These are phyloP conservation scores for Fusarium begoniae DNA, from an alignment of 2,329 filamentous ascomycete species.

Conservation along the genomic window DNA sequence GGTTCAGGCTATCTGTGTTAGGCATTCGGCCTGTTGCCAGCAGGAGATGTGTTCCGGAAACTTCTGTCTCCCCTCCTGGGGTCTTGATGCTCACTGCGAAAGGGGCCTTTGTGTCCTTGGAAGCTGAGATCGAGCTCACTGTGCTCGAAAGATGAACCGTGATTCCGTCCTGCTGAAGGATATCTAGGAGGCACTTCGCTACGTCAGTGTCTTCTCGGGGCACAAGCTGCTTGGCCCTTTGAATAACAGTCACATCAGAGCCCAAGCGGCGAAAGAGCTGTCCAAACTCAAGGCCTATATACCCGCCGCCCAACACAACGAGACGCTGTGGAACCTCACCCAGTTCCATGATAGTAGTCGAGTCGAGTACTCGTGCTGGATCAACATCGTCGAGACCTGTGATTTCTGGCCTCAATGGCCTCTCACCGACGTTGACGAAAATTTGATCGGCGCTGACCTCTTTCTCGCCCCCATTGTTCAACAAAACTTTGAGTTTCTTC, in stretches of 20 bases:
- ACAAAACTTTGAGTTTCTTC: conserved; percentile 49
- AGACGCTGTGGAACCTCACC: conserved; percentile 57
- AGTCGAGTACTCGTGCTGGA: conserved; percentile 53
- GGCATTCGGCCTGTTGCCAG: conserved; percentile 60
- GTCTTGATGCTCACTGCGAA: conserved; percentile 35
- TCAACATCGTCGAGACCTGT: conserved; percentile 50
- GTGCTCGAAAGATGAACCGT: conserved; percentile 51
- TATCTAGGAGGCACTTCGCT: conserved; percentile 51
- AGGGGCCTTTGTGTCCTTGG: conserved; percentile 7
- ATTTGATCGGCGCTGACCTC: conserved; percentile 51
- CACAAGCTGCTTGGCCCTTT: conserved; percentile 54
- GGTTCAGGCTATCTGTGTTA: conserved; percentile 58
- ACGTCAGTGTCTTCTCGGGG: conserved; percentile 60
- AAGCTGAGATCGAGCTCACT: conserved; percentile 41
- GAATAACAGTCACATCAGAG: conserved; percentile 58
- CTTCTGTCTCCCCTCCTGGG: conserved; percentile 31
- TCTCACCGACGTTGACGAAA: conserved; percentile 59
- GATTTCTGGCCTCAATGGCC: conserved; percentile 51
- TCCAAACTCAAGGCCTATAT: conserved; percentile 63
- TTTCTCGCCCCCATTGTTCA: conserved; percentile 45
- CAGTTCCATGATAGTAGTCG: conserved; percentile 59
- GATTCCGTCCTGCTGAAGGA: conserved; percentile 58
- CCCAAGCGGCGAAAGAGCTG: conserved; percentile 62
- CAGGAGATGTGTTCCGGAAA: conserved; percentile 58
- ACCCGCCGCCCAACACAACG: conserved; percentile 62